Base-by-base conservation (phyloP, 2,329 filamentous ascomycete species). In the Diplocarpon rosae region DNA sequence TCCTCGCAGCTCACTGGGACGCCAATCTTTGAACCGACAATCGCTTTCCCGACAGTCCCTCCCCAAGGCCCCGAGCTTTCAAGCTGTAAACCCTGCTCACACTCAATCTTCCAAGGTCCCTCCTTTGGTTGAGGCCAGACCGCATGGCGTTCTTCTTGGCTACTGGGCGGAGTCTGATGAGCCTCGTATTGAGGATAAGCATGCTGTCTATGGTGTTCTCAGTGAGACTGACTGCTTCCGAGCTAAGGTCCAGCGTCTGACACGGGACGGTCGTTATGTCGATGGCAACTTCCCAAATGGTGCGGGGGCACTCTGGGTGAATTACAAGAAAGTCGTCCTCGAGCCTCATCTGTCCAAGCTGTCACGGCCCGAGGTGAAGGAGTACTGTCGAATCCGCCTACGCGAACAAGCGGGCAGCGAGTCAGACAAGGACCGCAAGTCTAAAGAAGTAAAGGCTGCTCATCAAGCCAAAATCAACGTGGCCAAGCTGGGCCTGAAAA, bases 171-270 rank as follows among this genome's bases (percentile, higher is more conserved):
- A 70, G 11, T 80, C 76, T 0, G 69, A 65, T 28, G 70, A 73
- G 39, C 33, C 57, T 0, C 60, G 69, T 2, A 57, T 64, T 1
- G 62, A 63, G 11, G 69, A 80, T 54, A 74, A 75, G 42, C 77
- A 81, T 53, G 78, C 76, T 0, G 75, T 80, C 0, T 76, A 74
- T 43, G 78, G 78, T 3, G 78, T 81, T 10, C 61, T 81, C 0
- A 75, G 75, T 1, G 69, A 70, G 14, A 78, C 78, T 44, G 76
- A 80, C 51, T 79, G 78, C 70, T 80, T 82, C 56, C 66, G 78
- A 0, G 75, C 80, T 43, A 80, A 80, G 57, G 66, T 81, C 0
- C 69, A 76, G 1, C 66, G 73, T 5, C 69, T 78, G 53, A 80
- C 76, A 0, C 70, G 76, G 2, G 76, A 80, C 53, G 77, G 77